phyloP scores from a whole-genome alignment of 257 asterid genomes.

The Ligustrum vulgare region DNA sequence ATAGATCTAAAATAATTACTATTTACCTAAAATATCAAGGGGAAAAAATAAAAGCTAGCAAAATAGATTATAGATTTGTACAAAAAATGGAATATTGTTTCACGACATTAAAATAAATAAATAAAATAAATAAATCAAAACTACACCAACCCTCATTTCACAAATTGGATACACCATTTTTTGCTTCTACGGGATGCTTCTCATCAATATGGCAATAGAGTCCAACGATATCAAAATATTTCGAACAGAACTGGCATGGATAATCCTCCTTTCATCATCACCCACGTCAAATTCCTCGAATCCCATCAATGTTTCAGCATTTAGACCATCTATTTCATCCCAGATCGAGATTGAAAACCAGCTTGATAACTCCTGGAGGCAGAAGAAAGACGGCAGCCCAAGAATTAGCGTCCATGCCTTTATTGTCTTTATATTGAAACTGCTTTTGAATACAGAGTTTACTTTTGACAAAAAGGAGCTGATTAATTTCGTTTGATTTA shows the following conservation, averaged over 20 bases:
- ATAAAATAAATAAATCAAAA: too few species aligned
- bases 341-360: conserved; percentile 88
- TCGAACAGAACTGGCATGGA: conserved; percentile 70
- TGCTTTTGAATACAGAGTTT: conserved; percentile 27
- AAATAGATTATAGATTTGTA: too few species aligned
- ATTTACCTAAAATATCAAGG: too few species aligned
- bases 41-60: too few species aligned
- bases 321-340: conserved; percentile 52
- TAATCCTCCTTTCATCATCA: conserved; percentile 68
- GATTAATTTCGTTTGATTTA: conserved; percentile 21
- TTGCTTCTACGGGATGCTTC: conserved; percentile 70
- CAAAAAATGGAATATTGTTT: too few species aligned
- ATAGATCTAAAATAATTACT: too few species aligned
- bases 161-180: conserved; percentile 39
- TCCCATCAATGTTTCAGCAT: conserved; percentile 67
- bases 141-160: too few species aligned
- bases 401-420: conserved; percentile 81
- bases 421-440: conserved; percentile 21
- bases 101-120: too few species aligned
- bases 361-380: conserved; percentile 73
- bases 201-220: conserved; percentile 80
- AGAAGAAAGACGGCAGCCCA: conserved; percentile 84
- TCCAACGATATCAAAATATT: conserved; percentile 63
- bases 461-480: conserved; percentile 25
- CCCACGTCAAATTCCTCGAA: conserved; percentile 66